Conservation (phyloP, 2,329 filamentous ascomycete genomes). For the Pseudocercospora fuligena region DNA sequence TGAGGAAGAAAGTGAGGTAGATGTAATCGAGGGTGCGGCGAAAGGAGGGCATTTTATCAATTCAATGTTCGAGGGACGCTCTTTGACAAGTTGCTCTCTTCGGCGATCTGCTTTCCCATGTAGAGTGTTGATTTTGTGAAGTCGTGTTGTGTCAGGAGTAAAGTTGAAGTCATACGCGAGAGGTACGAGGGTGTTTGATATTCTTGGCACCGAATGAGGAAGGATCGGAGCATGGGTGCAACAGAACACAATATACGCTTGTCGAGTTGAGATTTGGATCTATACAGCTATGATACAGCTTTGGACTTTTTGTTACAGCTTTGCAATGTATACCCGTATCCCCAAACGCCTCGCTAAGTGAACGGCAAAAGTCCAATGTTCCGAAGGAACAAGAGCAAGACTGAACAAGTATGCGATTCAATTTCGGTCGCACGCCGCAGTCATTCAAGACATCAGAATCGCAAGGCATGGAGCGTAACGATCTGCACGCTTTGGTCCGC, state of each 20-base stretch:
- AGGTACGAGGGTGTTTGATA: neutral
- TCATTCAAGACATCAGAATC: neutral
- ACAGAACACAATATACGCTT: neutral
- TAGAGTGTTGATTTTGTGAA: neutral
- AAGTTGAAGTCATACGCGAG: neutral
- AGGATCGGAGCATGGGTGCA: conserved; percentile 6
- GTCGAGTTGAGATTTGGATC: conserved; percentile 1
- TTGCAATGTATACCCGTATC: neutral
- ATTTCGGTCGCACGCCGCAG: too few relatives aligned
- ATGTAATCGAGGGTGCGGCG: conserved; percentile 51
- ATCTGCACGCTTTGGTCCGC: neutral
- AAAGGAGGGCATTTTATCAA: conserved; percentile 30
- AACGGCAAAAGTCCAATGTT: neutral
- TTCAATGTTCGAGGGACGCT: neutral
- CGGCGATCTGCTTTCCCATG: neutral
- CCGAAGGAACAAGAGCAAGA: too few relatives aligned
- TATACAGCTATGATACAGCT: conserved; percentile 6
- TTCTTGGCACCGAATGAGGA: neutral
- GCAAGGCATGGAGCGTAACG: neutral
- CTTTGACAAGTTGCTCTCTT: neutral
- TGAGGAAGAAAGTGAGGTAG: conserved; percentile 65
- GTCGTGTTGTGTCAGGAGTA: neutral
- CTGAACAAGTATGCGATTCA: too few relatives aligned
- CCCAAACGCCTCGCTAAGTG: neutral
- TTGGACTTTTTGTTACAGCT: neutral